phyloP scores from a whole-genome alignment of 2,329 filamentous ascomycete genomes.

The Huntiella moniliformis region DNA sequence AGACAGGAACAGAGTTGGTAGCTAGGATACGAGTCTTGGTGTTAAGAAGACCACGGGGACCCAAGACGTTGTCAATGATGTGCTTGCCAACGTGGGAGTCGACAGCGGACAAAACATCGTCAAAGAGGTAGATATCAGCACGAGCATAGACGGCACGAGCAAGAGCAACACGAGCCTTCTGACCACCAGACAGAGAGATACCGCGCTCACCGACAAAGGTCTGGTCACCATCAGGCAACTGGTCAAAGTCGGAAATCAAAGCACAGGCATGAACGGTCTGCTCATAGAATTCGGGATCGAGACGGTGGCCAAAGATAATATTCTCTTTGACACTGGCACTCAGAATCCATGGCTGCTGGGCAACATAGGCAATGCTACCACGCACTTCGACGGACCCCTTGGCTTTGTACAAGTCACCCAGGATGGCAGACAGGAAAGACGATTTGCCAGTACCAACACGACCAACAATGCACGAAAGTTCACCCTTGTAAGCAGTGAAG shows the following conservation, averaged over 20 bases:
- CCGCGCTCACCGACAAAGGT: constrained; percentile 93
- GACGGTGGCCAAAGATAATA: constrained; percentile 88
- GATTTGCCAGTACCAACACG: constrained; percentile 93
- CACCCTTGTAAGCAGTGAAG: constrained; percentile 77
- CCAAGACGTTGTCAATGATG: constrained; percentile 85
- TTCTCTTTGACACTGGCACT: constrained; percentile 96
- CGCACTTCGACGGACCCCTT: constrained; percentile 67
- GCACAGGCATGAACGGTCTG: constrained; percentile 84
- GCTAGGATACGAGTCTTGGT: constrained; percentile 83
- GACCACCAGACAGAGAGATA: constrained; percentile 86
- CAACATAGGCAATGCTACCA: constrained; percentile 75
- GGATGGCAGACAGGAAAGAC: constrained; percentile 68
- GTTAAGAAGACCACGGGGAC: constrained; percentile 59
- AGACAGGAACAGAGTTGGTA: constrained; percentile 83
- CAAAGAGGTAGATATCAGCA: constrained; percentile 87
- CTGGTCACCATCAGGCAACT: constrained; percentile 85
- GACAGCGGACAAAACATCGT: constrained; percentile 91
- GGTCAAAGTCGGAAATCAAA: constrained; percentile 72
- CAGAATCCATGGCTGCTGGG: constrained; percentile 90
- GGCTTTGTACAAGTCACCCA: constrained; percentile 83
- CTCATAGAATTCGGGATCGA: constrained; percentile 86
- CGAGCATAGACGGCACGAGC: constrained; percentile 90
- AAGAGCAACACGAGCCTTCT: constrained; percentile 83
- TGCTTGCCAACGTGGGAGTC: constrained; percentile 94
- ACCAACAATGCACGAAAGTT: constrained; percentile 81